phyloP scores from a whole-genome alignment of 2,329 filamentous ascomycete genomes.

The Raffaelea ambrosiae region DNA sequence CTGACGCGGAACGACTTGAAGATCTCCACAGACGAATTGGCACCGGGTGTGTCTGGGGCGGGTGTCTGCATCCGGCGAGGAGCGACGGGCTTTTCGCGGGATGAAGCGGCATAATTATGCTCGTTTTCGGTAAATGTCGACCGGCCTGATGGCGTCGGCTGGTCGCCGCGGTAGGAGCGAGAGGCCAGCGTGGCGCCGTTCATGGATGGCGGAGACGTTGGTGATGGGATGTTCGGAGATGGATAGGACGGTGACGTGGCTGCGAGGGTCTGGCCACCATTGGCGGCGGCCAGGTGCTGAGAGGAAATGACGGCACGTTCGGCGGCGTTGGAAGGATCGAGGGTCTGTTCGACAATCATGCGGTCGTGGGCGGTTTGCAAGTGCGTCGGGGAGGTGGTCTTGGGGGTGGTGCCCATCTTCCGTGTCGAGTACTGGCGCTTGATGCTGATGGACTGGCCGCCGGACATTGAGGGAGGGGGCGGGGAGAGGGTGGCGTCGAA shows the following conservation, averaged over 20 bases:
- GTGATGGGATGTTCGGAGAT: conserved; percentile 61
- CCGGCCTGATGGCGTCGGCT: conserved; percentile 44
- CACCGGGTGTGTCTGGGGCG: conserved; percentile 51
- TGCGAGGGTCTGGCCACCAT: conserved; percentile 44
- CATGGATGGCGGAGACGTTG: conserved; percentile 55
- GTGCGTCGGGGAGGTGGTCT: conserved; percentile 67
- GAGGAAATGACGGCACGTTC: conserved; percentile 59
- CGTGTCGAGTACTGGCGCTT: conserved; percentile 70
- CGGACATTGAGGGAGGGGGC: conserved; percentile 26
- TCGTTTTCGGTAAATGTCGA: conserved; percentile 48
- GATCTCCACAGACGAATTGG: conserved; percentile 70
- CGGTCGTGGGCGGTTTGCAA: conserved; percentile 61
- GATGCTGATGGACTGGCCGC: conserved; percentile 45
- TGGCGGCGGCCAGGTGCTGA: conserved; percentile 62
- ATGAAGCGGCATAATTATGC: conserved; percentile 25
- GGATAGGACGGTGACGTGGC: conserved; percentile 44
- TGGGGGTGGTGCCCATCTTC: conserved; percentile 64
- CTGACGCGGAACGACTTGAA: conserved; percentile 98
- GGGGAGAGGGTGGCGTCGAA: conserved; percentile 24
- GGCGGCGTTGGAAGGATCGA: conserved; percentile 62
- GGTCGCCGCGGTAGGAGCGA: conserved; percentile 51
- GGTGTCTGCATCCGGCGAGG: conserved; percentile 55
- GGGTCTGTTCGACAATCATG: conserved; percentile 51
- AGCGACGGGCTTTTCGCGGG: conserved; percentile 28
- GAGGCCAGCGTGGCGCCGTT: conserved; percentile 46